Base-by-base conservation (phyloP, 2,329 filamentous ascomycete species). In the Aspergillus texensis region DNA sequence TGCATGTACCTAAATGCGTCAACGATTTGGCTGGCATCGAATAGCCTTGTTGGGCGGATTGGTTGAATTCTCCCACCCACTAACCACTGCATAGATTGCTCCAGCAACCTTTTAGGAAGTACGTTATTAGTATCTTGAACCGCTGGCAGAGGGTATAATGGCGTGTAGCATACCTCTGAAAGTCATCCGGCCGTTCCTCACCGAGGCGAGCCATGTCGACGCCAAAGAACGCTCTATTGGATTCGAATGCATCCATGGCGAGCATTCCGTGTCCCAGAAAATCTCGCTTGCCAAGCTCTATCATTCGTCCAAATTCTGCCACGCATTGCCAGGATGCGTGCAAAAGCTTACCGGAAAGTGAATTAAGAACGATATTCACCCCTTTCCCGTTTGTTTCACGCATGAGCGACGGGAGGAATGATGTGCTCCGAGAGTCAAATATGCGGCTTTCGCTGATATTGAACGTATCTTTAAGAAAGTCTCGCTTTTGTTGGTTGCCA, bases 271-370 rank as follows among this genome's bases (percentile, higher is more conserved):
- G 60, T 1, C 41, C 59, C 4, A 71, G 43, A 10, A 73, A 62
- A 30, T 73, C 70, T 2, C 68, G 60, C 26, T 72, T 72, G 1
- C 70, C 71, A 6, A 72, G 50, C 36, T 72, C 71, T 16, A 72
- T 58, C 67, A 72, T 65, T 6, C 62, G 68, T 0, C 73, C 73
- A 39, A 69, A 69, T 6, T 66, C 60, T 0, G 73, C 72, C 9
- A 74, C 70, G 36, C 71, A 74, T 39, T 66, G 39, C 73, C 73
- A 75, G 0, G 70, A 70, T 4, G 70, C 70, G 12, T 66, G 64
- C 0, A 75, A 57, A 24, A 71, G 61, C 16, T 70, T 32, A 32
- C 32, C 32, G 32, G 32, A 32, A 74, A 32, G 32, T 32, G 32
- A 32, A 32, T 32, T 32, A 32, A 32, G 32, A 32, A 32, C 32